Percentiles rank a stretch among this genome's conserved stretches.
Conservation (phyloP, 2,329 filamentous ascomycete genomes). For the Chaetomiaceae sp. region DNA sequence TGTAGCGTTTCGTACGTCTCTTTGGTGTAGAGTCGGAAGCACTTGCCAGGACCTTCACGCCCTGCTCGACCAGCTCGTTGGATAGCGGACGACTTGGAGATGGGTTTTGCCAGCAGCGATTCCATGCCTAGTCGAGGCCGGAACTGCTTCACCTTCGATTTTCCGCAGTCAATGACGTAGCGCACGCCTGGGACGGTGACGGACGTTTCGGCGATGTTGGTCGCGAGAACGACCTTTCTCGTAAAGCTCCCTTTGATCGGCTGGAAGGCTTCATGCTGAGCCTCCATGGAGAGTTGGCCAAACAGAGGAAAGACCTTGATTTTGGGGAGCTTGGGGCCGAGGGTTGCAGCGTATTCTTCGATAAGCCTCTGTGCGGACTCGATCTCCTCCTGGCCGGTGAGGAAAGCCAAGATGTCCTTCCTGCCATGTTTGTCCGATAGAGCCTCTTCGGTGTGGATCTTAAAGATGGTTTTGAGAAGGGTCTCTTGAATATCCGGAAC, state of each 20-base stretch:
- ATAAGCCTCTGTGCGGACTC: constrained; percentile 75
- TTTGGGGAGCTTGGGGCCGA: constrained; percentile 72
- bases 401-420: constrained; percentile 80
- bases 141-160: constrained; percentile 91
- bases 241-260: constrained; percentile 67
- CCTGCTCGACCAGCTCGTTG: constrained; percentile 90
- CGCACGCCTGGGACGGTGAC: constrained; percentile 91
- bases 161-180: constrained; percentile 88
- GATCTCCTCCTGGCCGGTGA: constrained; percentile 91
- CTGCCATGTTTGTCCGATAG: constrained; percentile 60
- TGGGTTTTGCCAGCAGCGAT: constrained; percentile 82
- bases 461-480: constrained; percentile 75
- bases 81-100: constrained; percentile 89
- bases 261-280: constrained; percentile 81
- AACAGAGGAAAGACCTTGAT: constrained; percentile 75
- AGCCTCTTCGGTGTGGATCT: constrained; percentile 81
- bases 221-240: constrained; percentile 85
- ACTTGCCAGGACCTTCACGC: constrained; percentile 85
- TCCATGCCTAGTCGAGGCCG: constrained; percentile 80
- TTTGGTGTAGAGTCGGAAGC: constrained; percentile 84
- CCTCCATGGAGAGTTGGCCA: constrained; percentile 80
- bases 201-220: constrained; percentile 98
- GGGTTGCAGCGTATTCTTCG: constrained; percentile 69
- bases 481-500: constrained; percentile 79
- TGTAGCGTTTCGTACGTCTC: constrained; percentile 65